A percentile compares a stretch with the other conserved stretches of the same genome.
phyloP scores from a whole-genome alignment of 805 yeast genomes.

The Hanseniaspora pseudoguilliermondii region DNA sequence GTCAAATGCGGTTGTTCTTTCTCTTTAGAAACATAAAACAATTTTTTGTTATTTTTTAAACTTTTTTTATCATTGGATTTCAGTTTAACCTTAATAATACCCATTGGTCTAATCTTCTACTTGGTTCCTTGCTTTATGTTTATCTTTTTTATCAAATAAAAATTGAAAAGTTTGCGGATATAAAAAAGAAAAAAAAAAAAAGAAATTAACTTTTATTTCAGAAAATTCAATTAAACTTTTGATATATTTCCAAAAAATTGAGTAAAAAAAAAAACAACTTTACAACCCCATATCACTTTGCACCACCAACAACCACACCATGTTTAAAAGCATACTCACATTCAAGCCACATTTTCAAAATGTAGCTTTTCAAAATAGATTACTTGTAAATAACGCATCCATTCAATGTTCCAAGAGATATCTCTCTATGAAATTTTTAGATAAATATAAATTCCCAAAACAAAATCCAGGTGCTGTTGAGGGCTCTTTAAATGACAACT shows the following conservation, averaged over 20 bases:
- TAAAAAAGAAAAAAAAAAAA: neutral
- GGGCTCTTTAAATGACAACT: constrained; percentile 63
- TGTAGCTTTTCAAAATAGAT: constrained; percentile 38
- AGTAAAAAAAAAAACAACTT: neutral
- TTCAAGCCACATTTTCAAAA: neutral
- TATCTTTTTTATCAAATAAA: neutral
- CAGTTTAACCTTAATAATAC: neutral
- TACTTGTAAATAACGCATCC: constrained; percentile 53
- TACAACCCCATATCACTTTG: neutral
- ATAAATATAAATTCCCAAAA: constrained; percentile 35
- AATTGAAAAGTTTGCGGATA: neutral
- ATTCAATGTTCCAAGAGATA: constrained; percentile 22
- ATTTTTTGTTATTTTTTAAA: neutral
- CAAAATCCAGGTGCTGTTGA: constrained; percentile 66
- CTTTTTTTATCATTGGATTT: neutral
- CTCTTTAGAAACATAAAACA: neutral
- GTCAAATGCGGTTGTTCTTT: neutral
- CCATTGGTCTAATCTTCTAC: neutral
- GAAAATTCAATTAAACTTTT: too few species aligned
- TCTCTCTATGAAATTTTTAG: constrained; percentile 15
- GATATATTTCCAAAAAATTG: too few species aligned
- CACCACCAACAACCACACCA: neutral
- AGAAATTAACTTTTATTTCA: too few species aligned
- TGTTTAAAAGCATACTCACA: neutral
- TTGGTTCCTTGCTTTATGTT: neutral